Evolutionary conservation across 192 early-diverging fungal species (phyloP).

Genomic region (Coemansia sp.): DNA sequence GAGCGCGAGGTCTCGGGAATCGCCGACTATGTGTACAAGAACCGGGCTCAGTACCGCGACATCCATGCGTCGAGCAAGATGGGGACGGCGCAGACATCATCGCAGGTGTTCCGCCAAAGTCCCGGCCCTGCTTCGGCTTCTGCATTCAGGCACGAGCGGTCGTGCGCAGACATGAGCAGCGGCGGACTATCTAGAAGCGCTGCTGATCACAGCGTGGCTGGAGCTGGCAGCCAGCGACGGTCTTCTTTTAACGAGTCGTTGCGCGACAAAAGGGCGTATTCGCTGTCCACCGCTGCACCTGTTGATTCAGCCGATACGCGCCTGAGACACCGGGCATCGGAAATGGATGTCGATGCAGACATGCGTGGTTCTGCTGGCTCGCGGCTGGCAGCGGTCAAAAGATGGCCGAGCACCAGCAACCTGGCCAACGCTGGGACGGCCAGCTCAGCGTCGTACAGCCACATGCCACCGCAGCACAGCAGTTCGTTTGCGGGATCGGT

Average conservation of each 20-base stretch:
- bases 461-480: not conserved
- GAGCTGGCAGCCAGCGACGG: not conserved
- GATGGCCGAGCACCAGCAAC: conserved; percentile 4
- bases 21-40: conserved; percentile 37
- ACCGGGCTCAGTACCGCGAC: conserved; percentile 18
- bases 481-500: not conserved
- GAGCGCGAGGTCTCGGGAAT: conserved; percentile 22
- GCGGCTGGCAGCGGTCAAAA: not conserved
- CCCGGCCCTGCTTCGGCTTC: not conserved
- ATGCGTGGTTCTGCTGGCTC: not conserved
- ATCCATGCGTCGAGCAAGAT: conserved; percentile 8
- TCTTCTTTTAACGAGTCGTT: not conserved
- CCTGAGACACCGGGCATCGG: not conserved
- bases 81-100: conserved; percentile 11
- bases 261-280: not conserved
- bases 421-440: not conserved
- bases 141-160: not conserved
- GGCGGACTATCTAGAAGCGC: not conserved
- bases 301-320: not conserved
- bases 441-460: not conserved
- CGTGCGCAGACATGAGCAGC: not conserved
- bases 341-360: conserved; percentile 4
- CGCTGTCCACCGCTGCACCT: not conserved
- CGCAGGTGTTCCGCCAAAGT: conserved; percentile 1
- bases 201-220: not conserved